A percentile compares a stretch with the other conserved stretches of the same genome.
Evolutionary conservation across 768 basidiomycete species (phyloP).

Genomic region (Multifurca ochricompacta): DNA sequence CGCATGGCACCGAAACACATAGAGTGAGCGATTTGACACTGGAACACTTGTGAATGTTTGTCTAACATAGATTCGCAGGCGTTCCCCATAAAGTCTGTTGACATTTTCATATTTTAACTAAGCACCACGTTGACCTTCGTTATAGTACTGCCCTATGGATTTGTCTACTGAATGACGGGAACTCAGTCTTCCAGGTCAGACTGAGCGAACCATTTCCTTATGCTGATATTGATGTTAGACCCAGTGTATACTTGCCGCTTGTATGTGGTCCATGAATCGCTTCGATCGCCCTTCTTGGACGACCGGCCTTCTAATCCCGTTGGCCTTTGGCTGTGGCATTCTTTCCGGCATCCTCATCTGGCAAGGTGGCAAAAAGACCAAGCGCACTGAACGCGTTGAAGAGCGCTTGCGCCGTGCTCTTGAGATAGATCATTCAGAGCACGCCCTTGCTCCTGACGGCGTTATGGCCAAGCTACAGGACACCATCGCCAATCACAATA

Average conservation of each 20-base stretch:
- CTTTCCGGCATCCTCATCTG: constrained; percentile 65
- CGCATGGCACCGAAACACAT: constrained; percentile 79
- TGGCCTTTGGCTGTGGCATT: constrained; percentile 72
- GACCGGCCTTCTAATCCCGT: constrained; percentile 61
- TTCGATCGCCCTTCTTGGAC: constrained; percentile 64
- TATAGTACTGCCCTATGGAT: constrained; percentile 61
- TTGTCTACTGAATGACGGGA: constrained; percentile 63
- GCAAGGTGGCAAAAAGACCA: constrained; percentile 61
- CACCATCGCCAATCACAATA: not conserved
- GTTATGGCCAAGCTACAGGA: constrained; percentile 8
- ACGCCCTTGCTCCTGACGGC: not conserved
- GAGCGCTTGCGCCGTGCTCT: constrained; percentile 45
- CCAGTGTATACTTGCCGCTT: constrained; percentile 58
- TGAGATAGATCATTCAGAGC: constrained; percentile 26
- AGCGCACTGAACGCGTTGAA: constrained; percentile 57
- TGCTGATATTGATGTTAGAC: constrained; percentile 6
- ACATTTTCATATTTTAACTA: not conserved
- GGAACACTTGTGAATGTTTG: constrained; percentile 4
- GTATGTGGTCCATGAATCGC: constrained; percentile 76
- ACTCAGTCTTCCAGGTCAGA: constrained; percentile 70
- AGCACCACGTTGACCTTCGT: not conserved
- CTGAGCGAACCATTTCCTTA: constrained; percentile 3
- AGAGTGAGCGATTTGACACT: constrained; percentile 35
- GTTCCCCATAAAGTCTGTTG: constrained; percentile 55
- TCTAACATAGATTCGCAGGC: constrained; percentile 42